phyloP scores from a whole-genome alignment of 139 green algal genomes.

The Auxenochlorella pyrenoidosa region DNA sequence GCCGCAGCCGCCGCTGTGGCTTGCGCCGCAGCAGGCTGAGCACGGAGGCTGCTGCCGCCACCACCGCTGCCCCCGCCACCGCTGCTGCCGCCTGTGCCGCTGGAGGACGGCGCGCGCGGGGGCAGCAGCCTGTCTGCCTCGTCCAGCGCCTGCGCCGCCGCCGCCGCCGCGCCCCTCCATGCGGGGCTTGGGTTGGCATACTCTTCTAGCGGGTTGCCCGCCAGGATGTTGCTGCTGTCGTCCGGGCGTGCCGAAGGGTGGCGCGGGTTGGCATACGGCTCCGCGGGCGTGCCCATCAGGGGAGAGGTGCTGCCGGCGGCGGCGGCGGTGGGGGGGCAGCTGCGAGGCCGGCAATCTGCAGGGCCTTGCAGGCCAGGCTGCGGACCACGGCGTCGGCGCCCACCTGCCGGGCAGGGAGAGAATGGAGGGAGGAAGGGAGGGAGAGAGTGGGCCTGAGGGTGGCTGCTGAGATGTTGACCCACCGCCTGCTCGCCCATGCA shows the following conservation, averaged over 20 bases:
- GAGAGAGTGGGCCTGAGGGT: too few relatives aligned
- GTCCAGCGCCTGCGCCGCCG: not conserved
- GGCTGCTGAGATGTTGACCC: too few relatives aligned
- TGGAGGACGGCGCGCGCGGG: not conserved
- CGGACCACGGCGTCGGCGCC: slow-evolving; percentile 67
- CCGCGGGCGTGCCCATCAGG: not conserved
- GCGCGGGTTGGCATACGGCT: slow-evolving; percentile 39
- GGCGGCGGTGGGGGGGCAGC: not conserved
- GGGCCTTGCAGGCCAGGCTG: slow-evolving; percentile 67
- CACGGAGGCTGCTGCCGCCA: not conserved
- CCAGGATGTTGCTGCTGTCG: slow-evolving; percentile 5
- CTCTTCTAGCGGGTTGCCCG: slow-evolving; percentile 8
- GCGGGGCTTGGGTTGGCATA: slow-evolving; percentile 27
- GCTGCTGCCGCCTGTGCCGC: not conserved
- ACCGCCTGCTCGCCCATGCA: too few relatives aligned
- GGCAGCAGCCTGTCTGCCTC: not conserved
- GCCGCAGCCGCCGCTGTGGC: not conserved
- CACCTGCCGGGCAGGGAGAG: slow-evolving; percentile 31
- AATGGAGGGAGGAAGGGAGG: too few relatives aligned
- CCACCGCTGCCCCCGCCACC: not conserved
- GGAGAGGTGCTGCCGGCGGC: not conserved
- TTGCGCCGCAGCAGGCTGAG: too few relatives aligned
- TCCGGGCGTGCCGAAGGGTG: slow-evolving; percentile 11
- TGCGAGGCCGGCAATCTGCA: slow-evolving; percentile 59
- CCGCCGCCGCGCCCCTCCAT: not conserved